Base-by-base conservation (phyloP, 2,329 filamentous ascomycete genomes). In the Diatrype stigma region DNA sequence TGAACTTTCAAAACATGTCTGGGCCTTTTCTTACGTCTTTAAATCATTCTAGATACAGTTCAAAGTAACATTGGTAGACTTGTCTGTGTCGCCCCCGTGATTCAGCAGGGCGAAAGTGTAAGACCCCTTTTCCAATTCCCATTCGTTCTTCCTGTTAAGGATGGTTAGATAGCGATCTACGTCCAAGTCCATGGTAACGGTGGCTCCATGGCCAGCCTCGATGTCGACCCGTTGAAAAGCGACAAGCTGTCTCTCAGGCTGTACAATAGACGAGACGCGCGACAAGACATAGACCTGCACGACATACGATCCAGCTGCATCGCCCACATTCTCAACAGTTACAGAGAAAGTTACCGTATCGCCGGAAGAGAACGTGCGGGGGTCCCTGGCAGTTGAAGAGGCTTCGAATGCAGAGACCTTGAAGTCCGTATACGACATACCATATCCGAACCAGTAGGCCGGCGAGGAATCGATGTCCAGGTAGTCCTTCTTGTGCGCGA, bases 201-300 rank as follows among this genome's bases (percentile, higher is more conserved):
- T 58, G 3, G 38, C 56, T 38, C 63, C 62, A 45, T 72, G 63
- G 2, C 68, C 67, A 1, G 63, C 52, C 1, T 57, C 60, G 14
- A 77, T 52, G 50, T 75, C 70, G 1, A 72, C 64, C 2, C 72
- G 60, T 28, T 61, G 53, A 50, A 76, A 75, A 8, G 71, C 70
- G 5, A 75, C 67, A 4, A 77, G 65, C 55, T 76, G 73, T 50
- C 65, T 70, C 1, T 71, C 64, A 0, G 73, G 70, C 53, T 73
- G 71, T 14, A 71, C 68, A 17, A 73, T 69, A 2, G 66, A 64
- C 2, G 67, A 71, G 1, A 73, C 60, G 1, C 73, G 68, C 23
- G 64, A 63, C 3, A 76, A 57, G 5, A 70, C 57, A 51, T 77
- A 76, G 3, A 73, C 63, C 49, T 74, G 70, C 28, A 63, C 62